Base-by-base conservation (phyloP, 108 stramenopile genomes). In the Nitzschia putrida region DNA sequence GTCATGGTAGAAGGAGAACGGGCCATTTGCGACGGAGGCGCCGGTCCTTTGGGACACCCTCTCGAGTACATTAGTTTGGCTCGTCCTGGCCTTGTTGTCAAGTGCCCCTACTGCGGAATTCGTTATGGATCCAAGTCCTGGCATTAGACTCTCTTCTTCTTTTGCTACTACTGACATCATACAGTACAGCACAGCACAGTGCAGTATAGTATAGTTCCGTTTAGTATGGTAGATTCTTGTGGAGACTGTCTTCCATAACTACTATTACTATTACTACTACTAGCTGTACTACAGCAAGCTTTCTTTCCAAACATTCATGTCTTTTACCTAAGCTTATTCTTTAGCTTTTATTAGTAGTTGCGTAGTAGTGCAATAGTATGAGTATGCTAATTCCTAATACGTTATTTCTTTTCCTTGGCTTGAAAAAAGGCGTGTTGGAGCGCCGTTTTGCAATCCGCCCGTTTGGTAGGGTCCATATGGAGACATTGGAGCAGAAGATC, bases 11-110 rank as follows among this genome's bases (percentile, higher is more conserved):
- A 93, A 43, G 95, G 91, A 24, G 85, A 93, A 52, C 85, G 92
- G 70, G 96, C 96, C 38, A 72, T 96, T 40, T 98, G 97, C 73
- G 94, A 96, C 72, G 96, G 96, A 7, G 98, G 98, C 40, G 95
- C 95, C 53, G 98, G 98, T 0, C 87, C 94, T 10, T 74, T 98
- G 60, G 98, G 98, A 8, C 97, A 98, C 78, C 98, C 98, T 34
- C 41, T 98, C 66, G 96, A 98, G 55, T 98, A 94, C 68, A 89
- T 94, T 64, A 87, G 86, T 57, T 71, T 94, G 64, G 79, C 76
- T 38, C 82, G 84, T 14, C 83, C 82, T n/a, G 87, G 85, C 14
- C 68, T 74, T n/a, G 80, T 86, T 0, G 74, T 75, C 41, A 50
- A 66, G 3, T 94, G 93, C 78, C 84, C 86, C 67, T 94, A 94